These are phyloP conservation scores for Teunomyces gatunensis DNA, from an alignment of 805 yeast genomes.

Conservation along the genomic window DNA sequence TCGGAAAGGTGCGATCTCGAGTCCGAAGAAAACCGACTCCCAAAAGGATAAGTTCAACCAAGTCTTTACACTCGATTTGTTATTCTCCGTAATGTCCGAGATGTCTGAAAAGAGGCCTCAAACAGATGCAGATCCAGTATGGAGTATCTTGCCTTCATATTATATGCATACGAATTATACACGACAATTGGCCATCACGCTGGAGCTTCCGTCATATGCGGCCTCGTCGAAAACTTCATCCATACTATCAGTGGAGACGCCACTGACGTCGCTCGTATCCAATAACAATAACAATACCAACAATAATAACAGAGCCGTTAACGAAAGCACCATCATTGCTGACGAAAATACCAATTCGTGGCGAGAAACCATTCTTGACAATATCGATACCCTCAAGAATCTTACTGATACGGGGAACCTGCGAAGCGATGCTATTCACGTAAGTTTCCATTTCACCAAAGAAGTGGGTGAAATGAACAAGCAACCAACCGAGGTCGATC, in stretches of 20 bases:
- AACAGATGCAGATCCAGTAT: conserved; percentile 21
- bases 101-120: not conserved
- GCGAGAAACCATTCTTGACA: conserved; percentile 40
- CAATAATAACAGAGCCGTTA: not conserved
- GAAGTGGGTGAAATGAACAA: conserved; percentile 29
- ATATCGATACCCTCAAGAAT: conserved; percentile 32
- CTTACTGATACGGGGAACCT: conserved; percentile 28
- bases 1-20: not conserved
- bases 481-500: conserved; percentile 27
- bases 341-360: conserved; percentile 33
- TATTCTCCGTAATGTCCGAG: not conserved
- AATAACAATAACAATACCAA: not conserved
- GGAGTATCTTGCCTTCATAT: conserved; percentile 41
- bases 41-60: not conserved
- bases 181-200: conserved; percentile 4
- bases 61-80: not conserved
- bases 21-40: not conserved
- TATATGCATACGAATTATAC: conserved; percentile 26
- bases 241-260: not conserved
- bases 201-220: conserved; percentile 21
- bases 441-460: conserved; percentile 32
- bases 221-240: conserved; percentile 1
- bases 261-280: conserved; percentile 1
- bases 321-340: conserved; percentile 21
- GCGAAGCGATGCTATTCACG: conserved; percentile 24